phyloP scores from a whole-genome alignment of 176 grass and related monocot genomes.

The Aegilops speltoides region DNA sequence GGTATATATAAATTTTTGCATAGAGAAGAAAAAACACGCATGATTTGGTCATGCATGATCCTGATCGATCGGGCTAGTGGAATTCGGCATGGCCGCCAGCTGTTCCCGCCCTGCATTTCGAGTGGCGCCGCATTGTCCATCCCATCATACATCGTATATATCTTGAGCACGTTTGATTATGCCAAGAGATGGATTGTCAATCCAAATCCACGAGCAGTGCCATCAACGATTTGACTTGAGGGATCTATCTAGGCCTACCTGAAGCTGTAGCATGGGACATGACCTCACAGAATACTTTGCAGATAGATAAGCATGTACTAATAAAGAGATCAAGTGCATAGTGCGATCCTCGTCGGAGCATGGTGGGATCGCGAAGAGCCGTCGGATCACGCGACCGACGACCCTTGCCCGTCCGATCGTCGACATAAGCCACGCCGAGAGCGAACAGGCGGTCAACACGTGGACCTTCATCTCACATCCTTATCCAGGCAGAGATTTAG shows the following conservation, averaged over 20 bases:
- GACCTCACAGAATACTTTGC: neutral
- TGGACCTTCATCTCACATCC: neutral
- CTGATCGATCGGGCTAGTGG: neutral
- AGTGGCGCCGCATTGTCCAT: neutral
- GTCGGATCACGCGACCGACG: neutral
- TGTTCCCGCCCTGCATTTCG: neutral
- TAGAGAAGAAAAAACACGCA: neutral
- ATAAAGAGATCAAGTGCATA: neutral
- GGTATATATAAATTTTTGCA: neutral
- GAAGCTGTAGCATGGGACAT: constrained; percentile 6
- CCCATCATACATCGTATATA: neutral
- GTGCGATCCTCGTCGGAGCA: neutral
- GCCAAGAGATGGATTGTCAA: neutral
- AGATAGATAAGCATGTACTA: neutral
- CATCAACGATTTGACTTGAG: neutral
- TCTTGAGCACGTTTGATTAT: neutral
- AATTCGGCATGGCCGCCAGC: neutral
- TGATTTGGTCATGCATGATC: neutral
- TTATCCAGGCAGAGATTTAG: neutral
- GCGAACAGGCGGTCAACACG: neutral
- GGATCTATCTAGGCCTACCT: neutral
- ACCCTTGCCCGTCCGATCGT: neutral
- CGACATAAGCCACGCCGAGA: neutral
- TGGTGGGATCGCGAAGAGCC: neutral
- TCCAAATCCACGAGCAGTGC: constrained; percentile 10